Evolutionary conservation across 139 green algal genomes (phyloP).

Genomic region (Chlamydomonas sp.): DNA sequence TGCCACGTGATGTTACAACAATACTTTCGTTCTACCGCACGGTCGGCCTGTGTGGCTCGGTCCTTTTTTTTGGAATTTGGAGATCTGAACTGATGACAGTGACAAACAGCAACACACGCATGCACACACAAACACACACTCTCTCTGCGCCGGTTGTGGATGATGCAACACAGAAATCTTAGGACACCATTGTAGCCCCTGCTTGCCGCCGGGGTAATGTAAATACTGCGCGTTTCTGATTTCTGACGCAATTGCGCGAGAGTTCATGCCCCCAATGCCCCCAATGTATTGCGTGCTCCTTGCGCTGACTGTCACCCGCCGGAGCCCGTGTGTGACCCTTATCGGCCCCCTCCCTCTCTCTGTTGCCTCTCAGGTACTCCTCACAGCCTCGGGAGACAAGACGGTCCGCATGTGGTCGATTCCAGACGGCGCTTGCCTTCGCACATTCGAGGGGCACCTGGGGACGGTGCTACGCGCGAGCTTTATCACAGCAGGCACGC

Average conservation of each 20-base stretch:
- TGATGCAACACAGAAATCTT: conserved; percentile 6
- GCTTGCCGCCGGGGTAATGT: neutral
- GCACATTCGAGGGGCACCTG: conserved; percentile 87
- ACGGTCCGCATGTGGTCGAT: conserved; percentile 85
- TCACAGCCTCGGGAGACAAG: conserved; percentile 57
- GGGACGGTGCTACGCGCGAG: conserved; percentile 69
- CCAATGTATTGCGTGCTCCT: no score
- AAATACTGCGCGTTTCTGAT: neutral
- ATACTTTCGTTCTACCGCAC: conserved; percentile 9
- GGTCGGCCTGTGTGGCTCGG: no score
- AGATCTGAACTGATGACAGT: no score
- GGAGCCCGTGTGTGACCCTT: no score
- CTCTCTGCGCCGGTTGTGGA: neutral
- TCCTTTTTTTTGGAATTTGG: neutral
- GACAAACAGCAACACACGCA: no score
- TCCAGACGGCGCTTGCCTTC: conserved; percentile 70
- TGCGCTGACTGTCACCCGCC: no score
- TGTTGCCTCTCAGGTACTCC: conserved; percentile 7
- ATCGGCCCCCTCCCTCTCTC: no score
- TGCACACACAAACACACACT: no score
- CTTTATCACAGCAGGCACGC: conserved; percentile 74
- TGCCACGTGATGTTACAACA: conserved; percentile 5
- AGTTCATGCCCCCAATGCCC: no score
- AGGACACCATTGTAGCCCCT: conserved; percentile 12
- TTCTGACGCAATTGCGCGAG: conserved; percentile 1